Percentiles rank a stretch among this genome's conserved stretches.
phyloP scores from a whole-genome alignment of 345 rosid genomes.

The Aquilaria sinensis region DNA sequence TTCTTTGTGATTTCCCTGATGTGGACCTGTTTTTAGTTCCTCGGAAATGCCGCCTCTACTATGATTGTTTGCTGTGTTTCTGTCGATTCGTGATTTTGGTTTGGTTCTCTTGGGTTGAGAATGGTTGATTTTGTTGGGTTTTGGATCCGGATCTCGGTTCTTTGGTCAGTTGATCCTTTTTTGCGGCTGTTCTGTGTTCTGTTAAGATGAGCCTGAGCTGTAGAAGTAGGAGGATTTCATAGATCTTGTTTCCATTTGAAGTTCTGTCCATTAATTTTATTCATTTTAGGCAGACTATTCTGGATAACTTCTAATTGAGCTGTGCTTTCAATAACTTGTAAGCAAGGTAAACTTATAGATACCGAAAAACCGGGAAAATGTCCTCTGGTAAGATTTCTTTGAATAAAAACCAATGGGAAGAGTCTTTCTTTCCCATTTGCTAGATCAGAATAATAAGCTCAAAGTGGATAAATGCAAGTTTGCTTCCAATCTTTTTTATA shows the following conservation, averaged over 20 bases:
- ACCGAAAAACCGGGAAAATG: neutral
- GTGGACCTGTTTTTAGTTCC: neutral
- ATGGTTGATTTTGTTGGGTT: neutral
- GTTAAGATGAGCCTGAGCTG: neutral
- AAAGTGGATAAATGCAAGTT: too few relatives aligned
- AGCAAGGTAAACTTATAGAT: neutral
- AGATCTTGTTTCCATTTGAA: neutral
- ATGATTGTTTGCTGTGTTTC: conserved; percentile 6
- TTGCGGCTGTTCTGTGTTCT: neutral
- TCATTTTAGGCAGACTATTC: neutral
- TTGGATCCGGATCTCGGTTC: conserved; percentile 3
- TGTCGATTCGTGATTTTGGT: conserved; percentile 5
- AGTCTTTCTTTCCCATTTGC: too few relatives aligned
- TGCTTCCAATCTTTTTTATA: too few relatives aligned
- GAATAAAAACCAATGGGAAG: neutral
- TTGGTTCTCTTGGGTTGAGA: conserved; percentile 12
- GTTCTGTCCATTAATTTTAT: conserved; percentile 2
- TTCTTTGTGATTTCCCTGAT: conserved; percentile 4
- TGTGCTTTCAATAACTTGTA: too few relatives aligned
- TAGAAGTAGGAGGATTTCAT: neutral
- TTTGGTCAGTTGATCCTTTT: neutral
- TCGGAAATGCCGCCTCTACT: neutral
- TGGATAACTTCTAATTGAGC: neutral
- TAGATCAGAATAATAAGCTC: too few relatives aligned
- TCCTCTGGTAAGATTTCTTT: neutral